A percentile compares a stretch with the other conserved stretches of the same genome.
phyloP scores from a whole-genome alignment of 2,329 filamentous ascomycete species.

The Acarospora socialis region DNA sequence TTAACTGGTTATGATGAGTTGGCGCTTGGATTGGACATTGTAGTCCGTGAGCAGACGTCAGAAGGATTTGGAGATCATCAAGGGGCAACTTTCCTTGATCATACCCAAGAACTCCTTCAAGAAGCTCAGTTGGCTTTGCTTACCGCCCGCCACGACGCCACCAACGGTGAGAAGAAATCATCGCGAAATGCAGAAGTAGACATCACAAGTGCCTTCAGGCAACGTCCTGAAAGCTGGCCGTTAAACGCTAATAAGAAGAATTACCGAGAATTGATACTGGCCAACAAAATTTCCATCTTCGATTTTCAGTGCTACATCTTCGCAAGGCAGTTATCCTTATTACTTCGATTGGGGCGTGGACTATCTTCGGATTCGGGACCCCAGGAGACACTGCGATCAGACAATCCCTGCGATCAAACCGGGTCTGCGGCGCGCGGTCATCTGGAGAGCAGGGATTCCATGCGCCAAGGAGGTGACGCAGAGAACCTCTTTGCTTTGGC shows the following conservation, averaged over 20 bases:
- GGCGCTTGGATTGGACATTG: conserved; percentile 68
- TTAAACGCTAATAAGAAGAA: conserved; percentile 52
- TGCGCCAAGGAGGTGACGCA: conserved; percentile 43
- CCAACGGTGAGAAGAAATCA: too few relatives aligned
- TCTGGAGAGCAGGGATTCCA: too few relatives aligned
- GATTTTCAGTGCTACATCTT: conserved; percentile 94
- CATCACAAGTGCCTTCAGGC: conserved; percentile 17
- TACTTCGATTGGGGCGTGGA: conserved; percentile 72
- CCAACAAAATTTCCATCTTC: conserved; percentile 90
- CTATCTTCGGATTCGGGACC: conserved; percentile 34
- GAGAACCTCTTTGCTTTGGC: conserved; percentile 71
- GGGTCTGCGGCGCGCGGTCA: too few relatives aligned
- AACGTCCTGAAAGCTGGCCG: conserved; percentile 24
- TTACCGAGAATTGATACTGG: conserved; percentile 82
- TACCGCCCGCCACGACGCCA: too few relatives aligned
- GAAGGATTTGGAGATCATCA: conserved; percentile 48
- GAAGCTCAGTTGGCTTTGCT: conserved; percentile 41
- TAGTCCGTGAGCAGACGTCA: conserved; percentile 58
- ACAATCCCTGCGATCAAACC: too few relatives aligned
- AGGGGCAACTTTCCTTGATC: conserved; percentile 55
- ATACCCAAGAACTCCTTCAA: conserved; percentile 58
- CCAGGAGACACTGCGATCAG: too few relatives aligned
- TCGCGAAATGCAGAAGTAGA: too few relatives aligned
- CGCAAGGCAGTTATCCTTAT: conserved; percentile 66
- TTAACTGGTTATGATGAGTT: conserved; percentile 91